Evolutionary conservation across 2,329 filamentous ascomycete species (phyloP), one percentile per base, ranked within the genome.

Genomic region (Chaetomiaceae sp.): DNA sequence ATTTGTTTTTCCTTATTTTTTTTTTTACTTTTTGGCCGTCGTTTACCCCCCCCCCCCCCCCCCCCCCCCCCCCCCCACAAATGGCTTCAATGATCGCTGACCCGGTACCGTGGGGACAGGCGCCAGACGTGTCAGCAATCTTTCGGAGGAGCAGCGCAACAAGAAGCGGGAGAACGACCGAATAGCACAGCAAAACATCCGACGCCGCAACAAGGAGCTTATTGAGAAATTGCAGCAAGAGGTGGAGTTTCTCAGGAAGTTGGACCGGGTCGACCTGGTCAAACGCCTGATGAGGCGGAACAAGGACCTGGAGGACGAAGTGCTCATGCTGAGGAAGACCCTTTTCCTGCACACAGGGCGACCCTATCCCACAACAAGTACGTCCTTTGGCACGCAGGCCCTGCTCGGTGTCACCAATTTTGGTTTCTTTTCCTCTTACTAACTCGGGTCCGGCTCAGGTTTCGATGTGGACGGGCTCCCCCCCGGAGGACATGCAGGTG

Each of bases 91-190:
- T 12, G 2, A 17, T 41, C 20, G 33, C 45, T 53, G 31, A 49
- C 38, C 27, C 33, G 27, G 33, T 47, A 17, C 33, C 25, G 12
- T 12, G 16, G 23, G 5, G 17, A 30, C 39, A 77, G 79, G 78
- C 42, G 79, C 86, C 53, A 82, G 89, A 59, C 43, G 51, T 14
- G 51, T 54, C 23, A 44, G 38, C 34, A 54, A 49, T 16, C 31
- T 54, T 14, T 50, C 51, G 5, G 46, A 50, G n/a, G 46, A 50
- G 55, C 91, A 96, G 70, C 79, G 96, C 53, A 88, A 86, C 25
- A 87, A 90, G 68, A 96, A 96, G 74, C 79, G 91, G 57, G 88
- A 89, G 63, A 96, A 96, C 72, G 90, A 96, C 67, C 82, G 90
- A 55, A 89, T 95, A 69, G 90, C 90, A 37, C 90, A 96, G 70